A percentile compares a stretch with the other conserved stretches of the same genome.
These are phyloP conservation scores for Paecilomyces variotii DNA, from an alignment of 2,329 filamentous ascomycete genomes.

Conservation along the genomic window DNA sequence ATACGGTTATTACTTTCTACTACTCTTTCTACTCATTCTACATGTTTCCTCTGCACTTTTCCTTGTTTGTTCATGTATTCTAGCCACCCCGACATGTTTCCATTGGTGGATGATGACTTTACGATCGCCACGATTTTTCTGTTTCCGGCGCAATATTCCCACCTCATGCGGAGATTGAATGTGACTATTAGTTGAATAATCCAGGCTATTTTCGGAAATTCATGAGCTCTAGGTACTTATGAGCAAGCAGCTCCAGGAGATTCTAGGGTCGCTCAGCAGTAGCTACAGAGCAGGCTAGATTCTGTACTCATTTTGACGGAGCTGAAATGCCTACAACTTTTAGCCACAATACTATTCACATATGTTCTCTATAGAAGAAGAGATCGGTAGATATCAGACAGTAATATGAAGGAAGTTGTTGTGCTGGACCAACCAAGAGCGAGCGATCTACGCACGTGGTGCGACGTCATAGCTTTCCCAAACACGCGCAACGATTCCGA, in stretches of 20 bases:
- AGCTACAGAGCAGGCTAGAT: too few species aligned
- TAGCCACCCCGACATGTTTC: background rate
- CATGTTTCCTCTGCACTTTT: background rate
- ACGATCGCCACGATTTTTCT: background rate
- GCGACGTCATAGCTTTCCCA: slow-evolving; percentile 26
- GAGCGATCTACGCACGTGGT: slow-evolving; percentile 20
- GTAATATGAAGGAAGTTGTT: background rate
- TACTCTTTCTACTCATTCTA: too few species aligned
- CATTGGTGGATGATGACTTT: background rate
- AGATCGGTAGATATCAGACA: too few species aligned
- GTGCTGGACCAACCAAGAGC: background rate
- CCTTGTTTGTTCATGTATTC: background rate
- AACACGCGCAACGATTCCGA: background rate
- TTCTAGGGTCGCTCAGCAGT: too few species aligned
- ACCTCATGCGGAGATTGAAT: background rate
- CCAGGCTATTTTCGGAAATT: background rate
- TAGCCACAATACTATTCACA: too few species aligned
- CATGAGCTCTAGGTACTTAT: too few species aligned
- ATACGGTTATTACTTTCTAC: background rate
- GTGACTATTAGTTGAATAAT: background rate
- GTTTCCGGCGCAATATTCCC: background rate
- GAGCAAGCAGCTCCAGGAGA: too few species aligned
- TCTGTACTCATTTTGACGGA: too few species aligned
- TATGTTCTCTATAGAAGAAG: too few species aligned
- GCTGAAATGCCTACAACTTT: too few species aligned